Conservation (phyloP, 1,139 yeast genomes). For the Magnusiomyces suaveolens region DNA sequence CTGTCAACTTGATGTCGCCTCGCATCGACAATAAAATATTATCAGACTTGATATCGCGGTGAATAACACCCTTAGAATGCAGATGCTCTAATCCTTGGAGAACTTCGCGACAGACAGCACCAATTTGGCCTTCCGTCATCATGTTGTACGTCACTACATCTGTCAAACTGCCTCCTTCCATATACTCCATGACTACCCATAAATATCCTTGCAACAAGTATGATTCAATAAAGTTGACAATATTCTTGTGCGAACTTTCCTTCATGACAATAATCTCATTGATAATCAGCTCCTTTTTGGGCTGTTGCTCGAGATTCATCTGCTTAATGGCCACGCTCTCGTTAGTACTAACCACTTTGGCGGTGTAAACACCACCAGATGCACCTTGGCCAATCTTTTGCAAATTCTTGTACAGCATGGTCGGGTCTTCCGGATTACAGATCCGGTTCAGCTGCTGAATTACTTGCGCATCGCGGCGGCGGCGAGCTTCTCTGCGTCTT, state of each 20-base stretch:
- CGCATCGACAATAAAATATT: slow-evolving; percentile 71
- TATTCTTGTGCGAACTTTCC: slow-evolving; percentile 82
- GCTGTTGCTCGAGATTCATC: slow-evolving; percentile 88
- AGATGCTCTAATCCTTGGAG: slow-evolving; percentile 74
- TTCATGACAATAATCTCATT: slow-evolving; percentile 95
- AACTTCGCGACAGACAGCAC: slow-evolving; percentile 90
- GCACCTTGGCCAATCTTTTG: slow-evolving; percentile 96
- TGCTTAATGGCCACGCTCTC: slow-evolving; percentile 87
- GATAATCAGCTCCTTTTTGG: slow-evolving; percentile 85
- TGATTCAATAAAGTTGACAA: slow-evolving; percentile 87
- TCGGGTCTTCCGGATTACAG: slow-evolving; percentile 83
- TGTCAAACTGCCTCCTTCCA: slow-evolving; percentile 96
- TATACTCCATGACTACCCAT: slow-evolving; percentile 97
- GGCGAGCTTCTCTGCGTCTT: slow-evolving; percentile 68
- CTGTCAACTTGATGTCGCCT: slow-evolving; percentile 80
- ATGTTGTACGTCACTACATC: slow-evolving; percentile 93
- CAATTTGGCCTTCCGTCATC: slow-evolving; percentile 96
- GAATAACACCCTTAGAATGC: slow-evolving; percentile 90
- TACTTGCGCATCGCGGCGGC: slow-evolving; percentile 57
- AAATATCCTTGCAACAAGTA: slow-evolving; percentile 57
- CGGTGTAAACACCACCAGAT: slow-evolving; percentile 93
- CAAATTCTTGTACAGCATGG: slow-evolving; percentile 53
- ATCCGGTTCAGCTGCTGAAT: slow-evolving; percentile 62
- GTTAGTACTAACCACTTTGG: slow-evolving; percentile 50
- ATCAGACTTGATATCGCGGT: slow-evolving; percentile 92